Percentiles rank a stretch among this genome's conserved stretches.
These are phyloP conservation scores for Isabelozyma heimii DNA, from an alignment of 805 yeast species.

Conservation along the genomic window DNA sequence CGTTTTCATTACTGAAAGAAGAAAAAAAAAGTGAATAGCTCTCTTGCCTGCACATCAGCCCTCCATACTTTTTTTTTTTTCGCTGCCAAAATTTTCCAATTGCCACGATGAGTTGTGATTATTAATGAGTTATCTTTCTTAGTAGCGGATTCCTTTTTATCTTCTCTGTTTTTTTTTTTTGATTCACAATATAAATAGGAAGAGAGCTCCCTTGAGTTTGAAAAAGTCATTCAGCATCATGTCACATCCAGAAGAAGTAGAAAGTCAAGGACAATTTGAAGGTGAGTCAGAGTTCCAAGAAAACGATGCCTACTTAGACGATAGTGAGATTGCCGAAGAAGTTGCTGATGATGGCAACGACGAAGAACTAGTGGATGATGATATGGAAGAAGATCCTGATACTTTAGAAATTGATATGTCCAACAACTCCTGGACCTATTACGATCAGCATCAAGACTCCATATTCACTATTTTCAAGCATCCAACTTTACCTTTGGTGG, in stretches of 20 bases:
- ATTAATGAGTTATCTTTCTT: neutral
- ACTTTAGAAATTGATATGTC: slow-evolving; percentile 78
- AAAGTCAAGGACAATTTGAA: neutral
- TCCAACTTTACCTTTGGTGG: slow-evolving; percentile 80
- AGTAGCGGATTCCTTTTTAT: neutral
- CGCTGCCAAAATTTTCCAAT: neutral
- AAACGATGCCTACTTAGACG: slow-evolving; percentile 27
- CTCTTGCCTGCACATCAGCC: neutral
- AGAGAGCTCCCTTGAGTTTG: no score
- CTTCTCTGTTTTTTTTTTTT: no score
- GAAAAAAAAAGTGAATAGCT: neutral
- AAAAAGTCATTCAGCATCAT: neutral
- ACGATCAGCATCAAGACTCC: slow-evolving; percentile 88
- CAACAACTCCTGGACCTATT: slow-evolving; percentile 85
- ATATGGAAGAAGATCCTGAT: slow-evolving; percentile 34
- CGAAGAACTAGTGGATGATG: slow-evolving; percentile 25
- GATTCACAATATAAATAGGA: no score
- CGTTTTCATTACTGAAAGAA: neutral
- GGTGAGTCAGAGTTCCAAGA: slow-evolving; percentile 4
- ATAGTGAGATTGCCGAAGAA: slow-evolving; percentile 35
- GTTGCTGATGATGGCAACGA: slow-evolving; percentile 25
- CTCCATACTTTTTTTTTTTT: neutral
- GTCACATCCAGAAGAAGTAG: neutral
- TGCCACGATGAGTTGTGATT: neutral
- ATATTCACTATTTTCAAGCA: slow-evolving; percentile 79